These are phyloP conservation scores for Globisporangium polare DNA, from an alignment of 352 stramenopile genomes.

Conservation along the genomic window DNA sequence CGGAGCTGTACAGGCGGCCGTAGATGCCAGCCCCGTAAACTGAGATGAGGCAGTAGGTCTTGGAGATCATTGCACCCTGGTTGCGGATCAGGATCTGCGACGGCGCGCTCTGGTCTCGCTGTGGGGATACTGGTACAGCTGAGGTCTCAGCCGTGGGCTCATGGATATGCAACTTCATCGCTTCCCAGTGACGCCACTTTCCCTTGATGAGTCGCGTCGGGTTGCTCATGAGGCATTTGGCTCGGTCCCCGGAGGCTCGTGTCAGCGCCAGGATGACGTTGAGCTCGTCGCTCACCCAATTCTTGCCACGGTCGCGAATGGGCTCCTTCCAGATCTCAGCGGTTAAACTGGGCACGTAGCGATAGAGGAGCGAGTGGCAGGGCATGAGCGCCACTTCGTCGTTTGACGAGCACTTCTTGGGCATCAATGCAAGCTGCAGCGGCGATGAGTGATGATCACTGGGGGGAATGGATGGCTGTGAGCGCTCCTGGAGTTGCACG, in stretches of 20 bases:
- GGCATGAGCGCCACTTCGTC: conserved; percentile 77
- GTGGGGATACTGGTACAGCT: background rate
- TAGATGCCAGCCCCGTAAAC: conserved; percentile 56
- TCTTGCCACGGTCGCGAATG: conserved; percentile 53
- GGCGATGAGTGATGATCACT: conserved; percentile 20
- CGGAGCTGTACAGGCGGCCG: conserved; percentile 47
- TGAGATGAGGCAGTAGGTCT: conserved; percentile 56
- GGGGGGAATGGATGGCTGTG: conserved; percentile 5
- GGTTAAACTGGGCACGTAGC: conserved; percentile 25
- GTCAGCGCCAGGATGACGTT: conserved; percentile 24
- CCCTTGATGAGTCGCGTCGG: conserved; percentile 22
- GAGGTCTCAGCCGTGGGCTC: background rate
- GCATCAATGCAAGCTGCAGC: conserved; percentile 39
- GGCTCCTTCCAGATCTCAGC: conserved; percentile 54
- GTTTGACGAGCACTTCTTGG: conserved; percentile 38
- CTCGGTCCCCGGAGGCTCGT: background rate
- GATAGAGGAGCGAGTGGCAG: conserved; percentile 52
- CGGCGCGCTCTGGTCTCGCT: conserved; percentile 9
- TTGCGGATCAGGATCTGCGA: conserved; percentile 39
- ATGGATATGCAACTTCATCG: conserved; percentile 30
- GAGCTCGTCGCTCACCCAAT: conserved; percentile 55
- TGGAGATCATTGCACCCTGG: conserved; percentile 51
- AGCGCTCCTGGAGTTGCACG: conserved; percentile 40
- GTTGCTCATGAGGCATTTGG: conserved; percentile 37
- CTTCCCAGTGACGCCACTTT: conserved; percentile 48